phyloP scores from a whole-genome alignment of 306 rosid genomes.

The Cucumis sativus region DNA sequence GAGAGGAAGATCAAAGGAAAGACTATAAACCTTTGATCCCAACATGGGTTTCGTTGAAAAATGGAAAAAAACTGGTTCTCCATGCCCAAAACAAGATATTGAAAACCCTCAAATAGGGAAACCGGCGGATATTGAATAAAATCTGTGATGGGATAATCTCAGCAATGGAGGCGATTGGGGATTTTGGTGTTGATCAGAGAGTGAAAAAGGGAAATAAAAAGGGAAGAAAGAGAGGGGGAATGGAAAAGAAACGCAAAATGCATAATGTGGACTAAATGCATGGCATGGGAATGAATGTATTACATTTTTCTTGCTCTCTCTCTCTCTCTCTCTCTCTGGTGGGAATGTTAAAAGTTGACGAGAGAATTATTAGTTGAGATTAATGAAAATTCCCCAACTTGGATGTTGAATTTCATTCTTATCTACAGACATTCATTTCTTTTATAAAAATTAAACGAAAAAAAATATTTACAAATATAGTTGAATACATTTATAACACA shows the following conservation, averaged over 20 bases:
- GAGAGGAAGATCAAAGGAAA: constrained; percentile 21
- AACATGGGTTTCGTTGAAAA: constrained; percentile 7
- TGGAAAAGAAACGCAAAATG: background rate
- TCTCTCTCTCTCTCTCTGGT: background rate
- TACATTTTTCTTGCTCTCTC: background rate
- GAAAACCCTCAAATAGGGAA: background rate
- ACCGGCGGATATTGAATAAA: background rate
- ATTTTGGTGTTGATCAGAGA: background rate
- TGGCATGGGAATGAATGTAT: background rate
- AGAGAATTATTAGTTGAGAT: background rate
- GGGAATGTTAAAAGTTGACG: background rate
- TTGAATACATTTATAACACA: too few relatives aligned
- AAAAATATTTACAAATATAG: too few relatives aligned
- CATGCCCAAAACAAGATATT: background rate
- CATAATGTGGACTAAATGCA: background rate
- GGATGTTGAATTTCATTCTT: too few relatives aligned
- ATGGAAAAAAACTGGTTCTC: background rate
- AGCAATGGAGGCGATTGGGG: background rate
- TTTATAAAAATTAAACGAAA: too few relatives aligned
- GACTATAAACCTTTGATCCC: constrained; percentile 9
- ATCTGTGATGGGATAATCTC: background rate
- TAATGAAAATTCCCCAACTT: background rate
- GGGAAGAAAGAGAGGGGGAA: background rate
- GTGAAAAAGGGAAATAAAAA: background rate
- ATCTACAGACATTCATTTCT: too few relatives aligned